A percentile compares a stretch with the other conserved stretches of the same genome.
phyloP scores from a whole-genome alignment of 1,284 basidiomycete genomes.

The Phylloporus gajari region DNA sequence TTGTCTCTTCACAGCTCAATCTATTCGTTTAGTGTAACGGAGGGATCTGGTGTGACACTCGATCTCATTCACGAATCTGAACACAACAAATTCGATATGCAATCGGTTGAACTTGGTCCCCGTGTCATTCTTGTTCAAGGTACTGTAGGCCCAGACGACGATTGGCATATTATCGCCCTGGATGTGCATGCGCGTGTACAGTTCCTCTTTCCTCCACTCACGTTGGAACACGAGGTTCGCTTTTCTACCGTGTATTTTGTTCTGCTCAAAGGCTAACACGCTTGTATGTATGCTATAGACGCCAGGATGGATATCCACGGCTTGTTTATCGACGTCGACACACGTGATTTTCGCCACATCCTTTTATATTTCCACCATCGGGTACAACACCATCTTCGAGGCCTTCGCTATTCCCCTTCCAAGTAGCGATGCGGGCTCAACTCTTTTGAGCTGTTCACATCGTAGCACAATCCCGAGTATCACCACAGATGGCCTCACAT shows the following conservation, averaged over 20 bases:
- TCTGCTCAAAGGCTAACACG: background rate
- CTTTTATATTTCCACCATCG: background rate
- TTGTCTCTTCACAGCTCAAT: constrained; percentile 21
- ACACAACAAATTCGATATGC: constrained; percentile 1
- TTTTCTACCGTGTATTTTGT: background rate
- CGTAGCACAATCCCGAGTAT: no score
- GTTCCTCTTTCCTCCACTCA: constrained; percentile 11
- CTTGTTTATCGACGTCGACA: background rate
- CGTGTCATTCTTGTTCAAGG: constrained; percentile 21
- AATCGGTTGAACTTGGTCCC: constrained; percentile 22
- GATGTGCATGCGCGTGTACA: constrained; percentile 23
- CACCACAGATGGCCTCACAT: no score
- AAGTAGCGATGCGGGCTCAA: no score
- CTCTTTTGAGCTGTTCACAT: no score
- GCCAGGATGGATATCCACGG: background rate
- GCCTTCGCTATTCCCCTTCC: no score
- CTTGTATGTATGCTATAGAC: background rate
- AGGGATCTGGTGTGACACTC: constrained; percentile 15
- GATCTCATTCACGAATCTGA: constrained; percentile 25
- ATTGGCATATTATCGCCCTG: constrained; percentile 18
- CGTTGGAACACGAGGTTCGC: no score
- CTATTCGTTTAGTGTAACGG: constrained; percentile 14
- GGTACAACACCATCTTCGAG: no score
- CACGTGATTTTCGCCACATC: background rate
- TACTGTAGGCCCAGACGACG: background rate